Conservation (phyloP, 257 asterid genomes). For the Nicotiana sylvestris region DNA sequence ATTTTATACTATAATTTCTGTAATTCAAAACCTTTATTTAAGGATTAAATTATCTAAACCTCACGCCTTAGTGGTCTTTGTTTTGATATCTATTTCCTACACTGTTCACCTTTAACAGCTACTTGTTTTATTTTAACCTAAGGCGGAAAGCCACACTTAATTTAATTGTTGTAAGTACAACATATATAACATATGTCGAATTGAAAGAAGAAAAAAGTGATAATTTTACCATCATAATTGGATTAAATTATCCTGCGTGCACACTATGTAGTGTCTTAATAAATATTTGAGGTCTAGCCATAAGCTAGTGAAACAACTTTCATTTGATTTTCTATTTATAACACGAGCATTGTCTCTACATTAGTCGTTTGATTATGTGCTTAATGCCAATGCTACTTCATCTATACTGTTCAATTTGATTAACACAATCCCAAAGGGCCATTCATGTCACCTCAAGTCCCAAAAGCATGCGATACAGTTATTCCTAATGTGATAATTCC, state of each 20-base stretch:
- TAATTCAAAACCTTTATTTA: no score
- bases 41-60: no score
- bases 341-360: neutral
- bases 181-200: neutral
- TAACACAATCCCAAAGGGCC: neutral
- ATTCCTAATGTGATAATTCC: neutral
- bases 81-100: neutral
- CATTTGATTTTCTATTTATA: neutral
- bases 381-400: neutral
- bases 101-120: neutral
- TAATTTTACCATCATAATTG: neutral
- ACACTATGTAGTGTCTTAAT: neutral
- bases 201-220: neutral
- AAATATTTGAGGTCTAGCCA: neutral
- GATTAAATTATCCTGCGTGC: neutral
- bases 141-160: neutral
- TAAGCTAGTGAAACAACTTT: neutral
- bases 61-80: neutral
- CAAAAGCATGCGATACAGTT: neutral
- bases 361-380: neutral
- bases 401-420: neutral
- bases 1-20: no score
- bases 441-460: neutral
- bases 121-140: neutral
- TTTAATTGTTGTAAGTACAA: neutral